Base-by-base conservation (phyloP, 306 rosid species). In the Cucurbita ficifolia region DNA sequence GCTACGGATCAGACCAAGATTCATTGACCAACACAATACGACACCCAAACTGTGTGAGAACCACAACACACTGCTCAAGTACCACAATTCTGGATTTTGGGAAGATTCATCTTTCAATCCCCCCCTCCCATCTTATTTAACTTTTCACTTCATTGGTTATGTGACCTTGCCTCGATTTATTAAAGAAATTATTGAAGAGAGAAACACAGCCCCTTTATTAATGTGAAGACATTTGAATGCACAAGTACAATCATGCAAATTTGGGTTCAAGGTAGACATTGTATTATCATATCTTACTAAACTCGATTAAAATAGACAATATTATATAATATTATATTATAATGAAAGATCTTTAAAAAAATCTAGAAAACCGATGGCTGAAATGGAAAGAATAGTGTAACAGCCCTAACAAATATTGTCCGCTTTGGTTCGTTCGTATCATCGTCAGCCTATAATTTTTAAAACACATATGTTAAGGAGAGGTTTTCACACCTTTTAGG, bases 11-110 rank as follows among this genome's bases (percentile, higher is more conserved):
- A 45, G 21, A 67, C 73, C 53, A 45, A 45, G 73, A 67, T 67
- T 67, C 73, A 67, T 67, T 67, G 73, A 67, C 73, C 73, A 67
- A 67, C 73, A 67, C 36, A 67, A 67, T 45, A 43, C 51, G 55
- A 67, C 73, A 67, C 36, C 38, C 19, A 45, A 45, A 67, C 73
- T 67, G 73, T 67, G 38, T 13, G 73, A 67, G 73, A 67, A 67
- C 50, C 73, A 67, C 73, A 43, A 67, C 36, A 45, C 73, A 45
- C 73, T 67, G 73, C 73, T 21, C 73, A 67, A 67, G 73, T 67
- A 67, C 73, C 73, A 67, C 39, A 45, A 43, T 67, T 67, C 73
- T 67, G 73, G 39, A 67, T 67, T 67, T 67, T 67, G 54, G 55
- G 73, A 21, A 40, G 38, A 43, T 45, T 45, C 40, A 43, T 67